Percentiles rank a stretch among this genome's conserved stretches.
Evolutionary conservation across 306 rosid genomes (phyloP).

Genomic region (Neltuma alba): DNA sequence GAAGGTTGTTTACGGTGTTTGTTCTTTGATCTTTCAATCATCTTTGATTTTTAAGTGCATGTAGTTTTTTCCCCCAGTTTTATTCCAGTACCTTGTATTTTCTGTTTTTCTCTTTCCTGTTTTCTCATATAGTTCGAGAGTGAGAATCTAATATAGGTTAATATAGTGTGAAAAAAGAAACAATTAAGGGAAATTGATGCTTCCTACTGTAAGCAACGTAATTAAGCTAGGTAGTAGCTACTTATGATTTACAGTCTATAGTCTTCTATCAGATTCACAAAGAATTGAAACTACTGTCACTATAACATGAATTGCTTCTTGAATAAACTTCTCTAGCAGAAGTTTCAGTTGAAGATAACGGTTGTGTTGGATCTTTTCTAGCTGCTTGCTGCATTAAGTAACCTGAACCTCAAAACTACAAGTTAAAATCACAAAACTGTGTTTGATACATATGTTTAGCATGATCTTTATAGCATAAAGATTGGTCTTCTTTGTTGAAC

Average conservation of each 20-base stretch:
- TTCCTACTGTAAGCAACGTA: neutral
- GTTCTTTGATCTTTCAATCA: neutral
- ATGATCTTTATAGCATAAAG: conserved; percentile 5
- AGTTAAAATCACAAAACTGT: neutral
- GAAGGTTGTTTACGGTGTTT: conserved; percentile 6
- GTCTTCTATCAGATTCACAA: neutral
- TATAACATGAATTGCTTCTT: neutral
- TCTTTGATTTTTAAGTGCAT: neutral
- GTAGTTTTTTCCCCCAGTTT: neutral
- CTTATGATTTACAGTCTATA: neutral
- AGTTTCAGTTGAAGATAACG: neutral
- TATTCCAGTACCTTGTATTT: neutral
- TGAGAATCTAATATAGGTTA: neutral
- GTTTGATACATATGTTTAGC: neutral
- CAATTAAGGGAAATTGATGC: neutral
- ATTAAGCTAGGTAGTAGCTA: neutral
- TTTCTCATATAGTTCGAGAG: neutral
- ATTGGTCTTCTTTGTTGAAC: neutral
- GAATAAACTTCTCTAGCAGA: neutral
- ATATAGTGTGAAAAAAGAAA: conserved; percentile 2
- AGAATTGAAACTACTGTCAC: neutral
- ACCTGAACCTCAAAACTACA: conserved; percentile 7
- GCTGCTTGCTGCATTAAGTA: neutral
- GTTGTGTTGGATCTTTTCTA: neutral
- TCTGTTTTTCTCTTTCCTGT: neutral